These are phyloP conservation scores for Chenopodium formosanum DNA, from an alignment of 148 eudicot species.

Conservation along the genomic window DNA sequence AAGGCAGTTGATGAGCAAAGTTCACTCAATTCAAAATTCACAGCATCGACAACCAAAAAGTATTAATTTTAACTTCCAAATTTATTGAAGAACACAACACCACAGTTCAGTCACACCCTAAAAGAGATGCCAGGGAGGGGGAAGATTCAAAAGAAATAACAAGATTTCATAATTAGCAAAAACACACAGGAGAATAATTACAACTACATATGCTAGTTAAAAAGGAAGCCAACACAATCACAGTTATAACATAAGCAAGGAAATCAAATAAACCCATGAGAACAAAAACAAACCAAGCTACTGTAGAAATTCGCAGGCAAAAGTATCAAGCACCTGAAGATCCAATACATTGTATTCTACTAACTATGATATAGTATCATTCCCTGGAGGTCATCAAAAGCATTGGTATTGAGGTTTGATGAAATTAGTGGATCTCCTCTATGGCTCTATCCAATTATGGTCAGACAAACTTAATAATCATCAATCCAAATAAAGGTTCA, in stretches of 20 bases:
- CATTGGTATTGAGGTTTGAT: not conserved
- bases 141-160: not conserved
- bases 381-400: not conserved
- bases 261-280: not conserved
- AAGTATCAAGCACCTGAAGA: not conserved
- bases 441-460: not conserved
- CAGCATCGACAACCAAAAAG: no score
- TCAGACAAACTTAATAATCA: not conserved
- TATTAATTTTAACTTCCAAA: not conserved
- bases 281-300: not conserved
- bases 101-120: not conserved
- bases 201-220: not conserved
- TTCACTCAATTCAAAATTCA: not conserved
- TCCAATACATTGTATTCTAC: not conserved
- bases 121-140: not conserved
- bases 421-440: not conserved
- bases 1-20: not conserved
- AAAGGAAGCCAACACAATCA: not conserved
- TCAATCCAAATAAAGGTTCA: not conserved
- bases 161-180: not conserved
- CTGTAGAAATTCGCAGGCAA: not conserved
- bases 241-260: not conserved
- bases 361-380: not conserved
- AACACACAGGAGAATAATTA: not conserved
- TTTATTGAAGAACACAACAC: not conserved